Evolutionary conservation across 2,329 filamentous ascomycete species (phyloP).

Genomic region (Fusarium setosum): DNA sequence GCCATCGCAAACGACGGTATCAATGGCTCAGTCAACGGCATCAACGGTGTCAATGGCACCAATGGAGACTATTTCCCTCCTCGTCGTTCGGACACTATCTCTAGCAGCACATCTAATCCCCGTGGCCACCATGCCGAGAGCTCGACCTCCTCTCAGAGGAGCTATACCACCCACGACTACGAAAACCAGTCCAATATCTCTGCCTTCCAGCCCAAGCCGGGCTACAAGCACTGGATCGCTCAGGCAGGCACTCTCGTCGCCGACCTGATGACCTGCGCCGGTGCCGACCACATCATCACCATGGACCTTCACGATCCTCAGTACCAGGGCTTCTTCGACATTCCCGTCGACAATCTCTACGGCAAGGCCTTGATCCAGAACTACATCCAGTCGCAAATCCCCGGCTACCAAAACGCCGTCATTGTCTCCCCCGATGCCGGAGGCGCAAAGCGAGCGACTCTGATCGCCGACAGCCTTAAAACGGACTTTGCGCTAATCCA

Average conservation of each 20-base stretch:
- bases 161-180: conserved; percentile 73
- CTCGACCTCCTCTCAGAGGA: conserved; percentile 57
- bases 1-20: conserved; percentile 61
- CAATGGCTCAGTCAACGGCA: conserved; percentile 24
- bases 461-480: conserved; percentile 91
- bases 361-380: conserved; percentile 78
- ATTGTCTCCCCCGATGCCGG: conserved; percentile 97
- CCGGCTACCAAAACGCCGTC: conserved; percentile 85
- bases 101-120: conserved; percentile 48
- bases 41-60: conserved; percentile 41
- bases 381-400: conserved; percentile 83
- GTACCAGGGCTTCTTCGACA: conserved; percentile 99
- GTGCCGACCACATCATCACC: conserved; percentile 96
- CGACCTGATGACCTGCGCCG: conserved; percentile 93
- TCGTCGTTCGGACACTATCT: conserved; percentile 50
- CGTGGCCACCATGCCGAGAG: conserved; percentile 53
- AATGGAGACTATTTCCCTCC: conserved; percentile 47
- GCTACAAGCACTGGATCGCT: conserved; percentile 98
- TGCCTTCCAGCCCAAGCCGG: conserved; percentile 81
- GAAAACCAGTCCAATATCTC: conserved; percentile 67
- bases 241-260: conserved; percentile 96
- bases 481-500: conserved; percentile 98
- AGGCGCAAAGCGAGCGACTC: conserved; percentile 94
- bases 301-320: conserved; percentile 98
- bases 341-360: conserved; percentile 97